These are phyloP conservation scores for Amauroascus niger DNA, from an alignment of 2,329 filamentous ascomycete genomes.

Conservation along the genomic window DNA sequence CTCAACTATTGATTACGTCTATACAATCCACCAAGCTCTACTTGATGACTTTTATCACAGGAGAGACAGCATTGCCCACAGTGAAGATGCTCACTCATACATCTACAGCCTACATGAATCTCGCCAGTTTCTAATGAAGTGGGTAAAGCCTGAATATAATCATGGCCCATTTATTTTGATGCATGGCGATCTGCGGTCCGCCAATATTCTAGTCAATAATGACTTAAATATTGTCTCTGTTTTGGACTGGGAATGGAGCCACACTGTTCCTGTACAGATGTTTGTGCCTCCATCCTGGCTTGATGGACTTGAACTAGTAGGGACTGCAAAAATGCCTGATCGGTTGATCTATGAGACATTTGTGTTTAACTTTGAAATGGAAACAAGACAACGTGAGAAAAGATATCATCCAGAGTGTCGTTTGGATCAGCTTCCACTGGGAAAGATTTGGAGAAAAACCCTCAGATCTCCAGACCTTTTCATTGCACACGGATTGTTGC, in stretches of 20 bases:
- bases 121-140: conserved; percentile 11
- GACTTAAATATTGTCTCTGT: conserved; percentile 11
- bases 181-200: conserved; percentile 12
- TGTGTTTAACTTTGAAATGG: background rate
- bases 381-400: background rate
- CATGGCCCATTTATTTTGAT: conserved; percentile 14
- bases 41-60: conserved; percentile 13
- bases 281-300: conserved; percentile 10
- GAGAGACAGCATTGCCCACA: conserved; percentile 2
- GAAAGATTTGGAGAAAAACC: background rate
- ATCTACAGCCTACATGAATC: conserved; percentile 3
- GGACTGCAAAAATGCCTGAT: background rate
- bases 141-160: conserved; percentile 10
- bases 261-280: conserved; percentile 10
- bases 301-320: background rate
- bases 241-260: conserved; percentile 12
- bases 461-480: background rate
- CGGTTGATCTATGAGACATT: background rate
- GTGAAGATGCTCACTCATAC: conserved; percentile 13
- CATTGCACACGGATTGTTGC: background rate
- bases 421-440: background rate
- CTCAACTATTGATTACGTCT: conserved; percentile 13
- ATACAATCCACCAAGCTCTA: conserved; percentile 1
- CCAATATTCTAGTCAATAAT: conserved; percentile 12
- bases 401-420: background rate